Base-by-base conservation (phyloP, 2,329 filamentous ascomycete genomes). In the Cladosporium sp. region DNA sequence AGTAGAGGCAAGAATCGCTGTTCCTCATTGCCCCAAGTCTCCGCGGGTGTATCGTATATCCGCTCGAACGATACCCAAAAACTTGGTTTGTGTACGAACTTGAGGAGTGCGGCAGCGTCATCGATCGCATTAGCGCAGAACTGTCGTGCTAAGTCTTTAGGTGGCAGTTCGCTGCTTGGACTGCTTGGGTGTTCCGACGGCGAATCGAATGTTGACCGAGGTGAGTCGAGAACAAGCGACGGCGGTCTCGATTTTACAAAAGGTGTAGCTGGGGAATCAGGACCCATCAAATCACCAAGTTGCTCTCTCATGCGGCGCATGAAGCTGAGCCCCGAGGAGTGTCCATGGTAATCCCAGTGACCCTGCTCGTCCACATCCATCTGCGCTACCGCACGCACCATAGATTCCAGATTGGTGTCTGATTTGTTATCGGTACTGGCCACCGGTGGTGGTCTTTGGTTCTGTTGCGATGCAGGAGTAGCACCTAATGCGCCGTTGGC, bases 341-440 rank as follows among this genome's bases (percentile, higher is more conserved):
- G 89, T 50, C 94, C 94, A 70, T 96, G 91, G 68, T 96, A 99
- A 73, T 97, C 92, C 86, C 92, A 96, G 66, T 94, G 86, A 42
- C 93, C 93, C 67, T 87, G 86, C 66, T 97, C 93, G 67, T 96
- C 92, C 36, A 97, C 81, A 68, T 97, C 93, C 17, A 99, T 81
- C 70, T 92, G 89, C 37, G 93, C 94, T 2, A 93, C 91, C 42
- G 90, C 90, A 70, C 93, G 89, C 59, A 97, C 92, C 93, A 99
- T 97, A 28, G 92, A 96, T 70, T 93, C 87, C 25, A 99, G 79
- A 64, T 93, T 84, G 11, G 84, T 85, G 65, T 93, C 90, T 47
- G 68, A 64, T 60, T 70, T 65, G 52, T 65, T 64, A 30, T 66
- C 64, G 45, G 87, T 82, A 30, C 82, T 81, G 9, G 73, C 69